Evolutionary conservation across 1,284 basidiomycete genomes (phyloP), one percentile per base, ranked within the genome.

Genomic region (Hymenochaete sp.): DNA sequence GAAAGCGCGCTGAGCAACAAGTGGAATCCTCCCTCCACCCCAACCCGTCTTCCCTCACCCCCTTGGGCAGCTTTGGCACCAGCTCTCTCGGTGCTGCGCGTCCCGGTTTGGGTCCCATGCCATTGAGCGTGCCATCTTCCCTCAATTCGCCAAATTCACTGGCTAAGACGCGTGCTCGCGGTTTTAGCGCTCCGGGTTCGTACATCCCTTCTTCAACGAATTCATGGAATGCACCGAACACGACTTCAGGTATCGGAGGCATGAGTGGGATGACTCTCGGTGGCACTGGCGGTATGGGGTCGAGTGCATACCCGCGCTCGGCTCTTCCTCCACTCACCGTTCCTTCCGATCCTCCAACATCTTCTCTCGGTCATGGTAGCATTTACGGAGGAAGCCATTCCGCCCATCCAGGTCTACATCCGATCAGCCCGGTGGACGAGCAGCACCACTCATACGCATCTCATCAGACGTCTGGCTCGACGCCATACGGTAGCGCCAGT

Each of bases 311-410:
- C 63, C 65, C 74, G 39, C 77, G 83, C 21, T 68, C 75, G 40
- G 75, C 80, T 32, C 68, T 89, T 39, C 85, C 85, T 19, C 85
- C 85, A n/a, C 72, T 89, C 45, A 85, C 77, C 40, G 82, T 88
- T 32, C 86, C 86, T 33, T 77, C 79, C 22, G 81, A 84, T 45
- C 69, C 80, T 16, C 70, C 77, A 10, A n/a, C n/a, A n/a, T 31
- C 28, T 5, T 65, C 74, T 46, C 60, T 79, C 44, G 70, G 74
- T 2, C 72, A 77, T 56, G 66, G 61, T 47, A 55, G 56, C 57
- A 66, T 82, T 52, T 82, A 82, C 55, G 44, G 47, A 13, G 42
- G 48, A 11, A 50, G 43, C 33, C 58, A 61, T 75, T 6, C 65
- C 68, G 16, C 81, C 79, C 60, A 68, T 67, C 42, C 67, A 79